These are phyloP conservation scores for Phoma herbarum DNA, from an alignment of 2,329 filamentous ascomycete species.

Conservation along the genomic window DNA sequence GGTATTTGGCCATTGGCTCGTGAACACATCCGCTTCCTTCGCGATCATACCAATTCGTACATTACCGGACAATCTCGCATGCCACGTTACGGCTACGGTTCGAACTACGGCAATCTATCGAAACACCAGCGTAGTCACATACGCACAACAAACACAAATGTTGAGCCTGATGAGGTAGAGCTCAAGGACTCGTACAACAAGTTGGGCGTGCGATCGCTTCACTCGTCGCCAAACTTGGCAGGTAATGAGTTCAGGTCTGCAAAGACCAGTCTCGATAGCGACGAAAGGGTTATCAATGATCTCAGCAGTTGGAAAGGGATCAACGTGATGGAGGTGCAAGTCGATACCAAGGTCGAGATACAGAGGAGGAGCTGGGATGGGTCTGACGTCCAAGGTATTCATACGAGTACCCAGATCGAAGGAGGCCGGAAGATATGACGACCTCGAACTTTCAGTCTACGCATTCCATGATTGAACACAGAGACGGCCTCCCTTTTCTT, in stretches of 20 bases:
- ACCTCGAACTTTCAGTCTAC: neutral
- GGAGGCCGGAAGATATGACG: constrained; percentile 16
- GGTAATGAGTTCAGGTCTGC: constrained; percentile 17
- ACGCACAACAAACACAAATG: constrained; percentile 8
- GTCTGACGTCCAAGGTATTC: constrained; percentile 8
- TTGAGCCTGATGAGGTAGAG: constrained; percentile 35
- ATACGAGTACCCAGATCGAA: constrained; percentile 19
- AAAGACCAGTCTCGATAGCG: constrained; percentile 28
- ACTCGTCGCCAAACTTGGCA: constrained; percentile 2
- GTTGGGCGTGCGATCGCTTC: constrained; percentile 18
- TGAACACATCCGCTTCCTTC: constrained; percentile 51
- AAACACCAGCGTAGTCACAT: constrained; percentile 23
- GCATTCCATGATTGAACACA: neutral
- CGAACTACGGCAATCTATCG: constrained; percentile 31
- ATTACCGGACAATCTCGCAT: constrained; percentile 21
- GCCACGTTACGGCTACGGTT: constrained; percentile 32
- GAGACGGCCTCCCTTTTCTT: neutral
- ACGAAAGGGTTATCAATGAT: constrained; percentile 29
- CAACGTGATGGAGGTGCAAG: constrained; percentile 32
- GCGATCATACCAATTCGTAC: constrained; percentile 34
- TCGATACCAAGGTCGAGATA: constrained; percentile 43
- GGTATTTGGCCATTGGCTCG: constrained; percentile 63
- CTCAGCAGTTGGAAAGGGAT: constrained; percentile 22
- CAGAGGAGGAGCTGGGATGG: constrained; percentile 32
- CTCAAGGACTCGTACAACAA: constrained; percentile 27